Evolutionary conservation across 768 basidiomycete species (phyloP).

Genomic region (Daedaleopsis nitida): DNA sequence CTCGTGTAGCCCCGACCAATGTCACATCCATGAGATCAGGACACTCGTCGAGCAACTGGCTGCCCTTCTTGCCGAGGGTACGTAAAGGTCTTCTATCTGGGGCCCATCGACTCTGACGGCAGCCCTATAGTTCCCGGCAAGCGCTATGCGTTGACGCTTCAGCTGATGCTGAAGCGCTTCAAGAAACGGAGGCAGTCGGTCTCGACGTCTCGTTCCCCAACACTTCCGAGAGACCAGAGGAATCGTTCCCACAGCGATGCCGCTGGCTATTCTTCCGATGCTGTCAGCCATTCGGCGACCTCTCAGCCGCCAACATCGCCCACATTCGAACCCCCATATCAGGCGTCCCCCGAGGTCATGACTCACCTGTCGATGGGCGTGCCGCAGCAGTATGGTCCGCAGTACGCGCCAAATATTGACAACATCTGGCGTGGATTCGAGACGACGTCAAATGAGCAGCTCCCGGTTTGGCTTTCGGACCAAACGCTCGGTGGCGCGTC

Average conservation of each 20-base stretch:
- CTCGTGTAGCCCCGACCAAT: slow-evolving; percentile 73
- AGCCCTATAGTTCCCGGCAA: slow-evolving; percentile 77
- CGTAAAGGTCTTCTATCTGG: slow-evolving; percentile 29
- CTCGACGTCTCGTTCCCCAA: slow-evolving; percentile 64
- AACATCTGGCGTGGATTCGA: slow-evolving; percentile 79
- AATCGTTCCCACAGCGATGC: slow-evolving; percentile 51
- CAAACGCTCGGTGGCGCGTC: slow-evolving; percentile 76
- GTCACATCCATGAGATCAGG: slow-evolving; percentile 73
- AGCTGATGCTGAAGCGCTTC: slow-evolving; percentile 83
- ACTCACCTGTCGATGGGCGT: slow-evolving; percentile 34
- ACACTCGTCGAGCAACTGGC: slow-evolving; percentile 79
- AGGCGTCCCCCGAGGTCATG: slow-evolving; percentile 33
- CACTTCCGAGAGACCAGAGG: slow-evolving; percentile 48
- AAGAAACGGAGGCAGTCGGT: slow-evolving; percentile 55
- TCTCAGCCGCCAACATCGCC: slow-evolving; percentile 51
- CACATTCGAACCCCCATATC: slow-evolving; percentile 50
- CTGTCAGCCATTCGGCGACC: slow-evolving; percentile 34
- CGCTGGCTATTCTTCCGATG: slow-evolving; percentile 32
- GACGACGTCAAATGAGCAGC: slow-evolving; percentile 67
- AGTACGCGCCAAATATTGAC: slow-evolving; percentile 47
- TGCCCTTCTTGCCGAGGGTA: slow-evolving; percentile 76
- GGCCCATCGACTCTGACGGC: slow-evolving; percentile 4
- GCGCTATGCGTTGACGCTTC: slow-evolving; percentile 87
- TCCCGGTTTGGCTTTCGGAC: slow-evolving; percentile 87
- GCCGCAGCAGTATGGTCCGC: slow-evolving; percentile 26